Conservation (phyloP, 2,329 filamentous ascomycete genomes). For the Cladosporium sp. region DNA sequence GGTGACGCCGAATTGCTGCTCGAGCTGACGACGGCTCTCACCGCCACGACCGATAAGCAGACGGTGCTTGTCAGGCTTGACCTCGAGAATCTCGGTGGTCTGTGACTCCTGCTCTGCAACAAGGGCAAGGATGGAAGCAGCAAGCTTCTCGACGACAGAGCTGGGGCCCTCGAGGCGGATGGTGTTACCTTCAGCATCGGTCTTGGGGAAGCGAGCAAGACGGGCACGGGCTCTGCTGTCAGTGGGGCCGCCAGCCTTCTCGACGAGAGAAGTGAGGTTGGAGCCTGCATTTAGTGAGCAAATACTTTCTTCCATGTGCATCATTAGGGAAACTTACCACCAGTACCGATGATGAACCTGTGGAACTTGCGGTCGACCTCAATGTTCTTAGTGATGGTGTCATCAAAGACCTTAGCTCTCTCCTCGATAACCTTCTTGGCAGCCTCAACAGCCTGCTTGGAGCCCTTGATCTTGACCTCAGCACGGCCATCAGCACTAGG, state of each 20-base stretch:
- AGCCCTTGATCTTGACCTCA: constrained; percentile 88
- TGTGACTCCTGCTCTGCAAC: constrained; percentile 81
- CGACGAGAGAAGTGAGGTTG: constrained; percentile 80
- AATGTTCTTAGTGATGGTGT: constrained; percentile 78
- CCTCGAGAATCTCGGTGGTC: constrained; percentile 70
- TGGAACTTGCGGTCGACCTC: constrained; percentile 96
- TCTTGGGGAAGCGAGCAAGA: constrained; percentile 90
- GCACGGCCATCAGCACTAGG: constrained; percentile 63
- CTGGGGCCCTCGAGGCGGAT: constrained; percentile 86
- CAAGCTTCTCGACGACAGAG: constrained; percentile 82
- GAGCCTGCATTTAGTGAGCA: constrained; percentile 59
- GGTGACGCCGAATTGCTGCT: constrained; percentile 78
- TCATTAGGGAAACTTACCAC: constrained; percentile 58
- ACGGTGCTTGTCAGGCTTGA: constrained; percentile 85
- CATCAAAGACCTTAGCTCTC: constrained; percentile 81
- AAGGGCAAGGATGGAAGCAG: constrained; percentile 74
- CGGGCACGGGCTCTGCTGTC: constrained; percentile 79
- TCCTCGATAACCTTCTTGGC: constrained; percentile 88
- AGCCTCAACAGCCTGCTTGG: constrained; percentile 82
- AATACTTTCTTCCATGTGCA: background rate
- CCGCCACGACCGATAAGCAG: constrained; percentile 88
- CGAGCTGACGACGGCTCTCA: constrained; percentile 77
- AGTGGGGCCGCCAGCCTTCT: constrained; percentile 82
- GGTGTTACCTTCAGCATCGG: constrained; percentile 69
- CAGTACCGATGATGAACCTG: constrained; percentile 79